Conservation (phyloP, 1,139 yeast genomes). For the Pichia sp. region DNA sequence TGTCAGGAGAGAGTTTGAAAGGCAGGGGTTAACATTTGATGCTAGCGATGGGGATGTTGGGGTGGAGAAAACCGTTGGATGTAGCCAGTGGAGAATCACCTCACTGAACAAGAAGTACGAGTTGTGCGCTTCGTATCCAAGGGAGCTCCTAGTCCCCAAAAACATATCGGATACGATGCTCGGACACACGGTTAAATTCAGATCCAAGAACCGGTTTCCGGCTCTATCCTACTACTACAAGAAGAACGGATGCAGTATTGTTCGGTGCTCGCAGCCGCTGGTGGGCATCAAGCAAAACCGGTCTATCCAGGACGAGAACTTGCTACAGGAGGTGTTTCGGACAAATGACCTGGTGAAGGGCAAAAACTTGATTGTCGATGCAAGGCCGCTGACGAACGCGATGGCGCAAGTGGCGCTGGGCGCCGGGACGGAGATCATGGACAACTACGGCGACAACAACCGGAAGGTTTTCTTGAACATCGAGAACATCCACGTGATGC, state of each 20-base stretch:
- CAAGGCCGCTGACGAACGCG: conserved; percentile 90
- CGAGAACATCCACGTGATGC: conserved; percentile 92
- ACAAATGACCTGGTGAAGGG: conserved; percentile 31
- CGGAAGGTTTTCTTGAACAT: conserved; percentile 76
- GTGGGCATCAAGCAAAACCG: conserved; percentile 87
- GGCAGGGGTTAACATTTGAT: conserved; percentile 51
- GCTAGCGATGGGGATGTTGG: conserved; percentile 2
- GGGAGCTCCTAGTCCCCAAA: conserved; percentile 60
- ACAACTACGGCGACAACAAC: conserved; percentile 55
- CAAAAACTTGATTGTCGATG: conserved; percentile 76
- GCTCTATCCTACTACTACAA: conserved; percentile 72
- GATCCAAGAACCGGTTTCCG: conserved; percentile 85
- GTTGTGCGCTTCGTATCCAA: conserved; percentile 77
- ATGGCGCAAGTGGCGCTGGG: conserved; percentile 96
- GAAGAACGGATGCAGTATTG: conserved; percentile 70
- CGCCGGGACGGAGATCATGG: conserved; percentile 94
- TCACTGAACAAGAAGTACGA: conserved; percentile 58
- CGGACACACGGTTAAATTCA: conserved; percentile 74
- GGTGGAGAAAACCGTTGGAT: conserved; percentile 13
- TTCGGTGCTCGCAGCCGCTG: conserved; percentile 89
- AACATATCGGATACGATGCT: conserved; percentile 77
- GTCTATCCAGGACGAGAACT: conserved; percentile 85
- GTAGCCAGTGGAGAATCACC: conserved; percentile 62
- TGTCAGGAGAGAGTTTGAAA: conserved; percentile 56
- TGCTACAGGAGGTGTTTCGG: conserved; percentile 67